Evolutionary conservation across 768 basidiomycete genomes (phyloP).

Genomic region (Inosperma sp.): DNA sequence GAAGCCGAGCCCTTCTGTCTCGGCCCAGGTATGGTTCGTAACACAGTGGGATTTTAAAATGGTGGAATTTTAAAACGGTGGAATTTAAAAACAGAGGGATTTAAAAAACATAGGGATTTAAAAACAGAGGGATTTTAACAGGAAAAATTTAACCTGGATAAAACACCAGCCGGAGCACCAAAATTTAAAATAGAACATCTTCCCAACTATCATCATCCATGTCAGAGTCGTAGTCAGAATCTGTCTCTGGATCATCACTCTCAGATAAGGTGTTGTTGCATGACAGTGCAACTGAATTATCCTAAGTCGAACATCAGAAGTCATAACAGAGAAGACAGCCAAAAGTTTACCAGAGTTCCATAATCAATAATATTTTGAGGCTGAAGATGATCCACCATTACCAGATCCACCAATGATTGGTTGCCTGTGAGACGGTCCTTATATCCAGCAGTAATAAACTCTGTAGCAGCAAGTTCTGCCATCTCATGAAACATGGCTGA

Average conservation of each 20-base stretch:
- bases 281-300: no score
- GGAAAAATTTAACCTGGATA: background rate
- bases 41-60: no score
- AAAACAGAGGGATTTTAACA: background rate
- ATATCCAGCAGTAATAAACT: conserved; percentile 1
- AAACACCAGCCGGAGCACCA: no score
- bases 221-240: no score
- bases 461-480: background rate
- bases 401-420: background rate
- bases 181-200: no score
- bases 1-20: no score
- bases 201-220: no score
- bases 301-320: background rate
- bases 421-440: background rate
- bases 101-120: background rate
- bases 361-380: background rate
- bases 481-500: conserved; percentile 2
- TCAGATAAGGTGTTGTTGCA: no score
- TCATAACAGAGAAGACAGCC: background rate
- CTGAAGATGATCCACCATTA: background rate
- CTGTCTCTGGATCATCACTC: no score
- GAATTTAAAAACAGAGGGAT: background rate
- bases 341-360: background rate
- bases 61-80: background rate
- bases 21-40: no score